Base-by-base conservation (phyloP, 306 rosid species). In the Canavalia gladiata region DNA sequence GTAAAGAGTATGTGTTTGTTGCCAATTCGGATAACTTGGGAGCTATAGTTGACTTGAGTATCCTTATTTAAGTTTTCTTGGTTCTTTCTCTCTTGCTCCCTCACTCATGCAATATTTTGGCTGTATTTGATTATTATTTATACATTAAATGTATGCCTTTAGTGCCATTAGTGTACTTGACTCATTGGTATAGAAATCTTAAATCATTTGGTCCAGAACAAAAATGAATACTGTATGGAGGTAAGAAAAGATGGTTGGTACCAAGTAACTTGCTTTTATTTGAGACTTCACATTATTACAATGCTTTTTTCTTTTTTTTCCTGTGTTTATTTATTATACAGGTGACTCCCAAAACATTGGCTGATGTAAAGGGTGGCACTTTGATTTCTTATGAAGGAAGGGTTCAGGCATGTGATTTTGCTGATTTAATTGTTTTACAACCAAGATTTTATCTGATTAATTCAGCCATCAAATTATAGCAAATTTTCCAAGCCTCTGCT, bases 361-460 rank as follows among this genome's bases (percentile, higher is more conserved):
- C 99, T 42, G 99, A 95, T 86, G 98, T 95, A 74, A 95, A 95
- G 90, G 98, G 99, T 79, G 99, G 99, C 80, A 95, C 99, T 81
- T 88, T 95, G 59, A 93, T 95, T 75, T 95, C 99, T 76, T 95
- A 93, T 60, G 99, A 95, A 83, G 99, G 96, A 81, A 81, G 84
- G 51, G 84, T 81, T 55, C 84, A 81, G 84, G 84, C 33, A 81
- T 52, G 84, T 81, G 46, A 28, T 46, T 64, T 84, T 57, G 31
- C 74, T 74, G 57, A 55, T 42, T 73, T 65, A 47, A 12, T 66
- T 77, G 42, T n/a, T 57, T 78, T 28, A 33, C 59, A 52, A 30
- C 43, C 64, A 69, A 30, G 41, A 37, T 75, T 76, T 81, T 60
- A 69, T 74, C 54, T 68, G 5, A 29, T 69, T 56, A 49, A 18